phyloP scores from a whole-genome alignment of 2,329 filamentous ascomycete species.

The Colletotrichum aenigma region DNA sequence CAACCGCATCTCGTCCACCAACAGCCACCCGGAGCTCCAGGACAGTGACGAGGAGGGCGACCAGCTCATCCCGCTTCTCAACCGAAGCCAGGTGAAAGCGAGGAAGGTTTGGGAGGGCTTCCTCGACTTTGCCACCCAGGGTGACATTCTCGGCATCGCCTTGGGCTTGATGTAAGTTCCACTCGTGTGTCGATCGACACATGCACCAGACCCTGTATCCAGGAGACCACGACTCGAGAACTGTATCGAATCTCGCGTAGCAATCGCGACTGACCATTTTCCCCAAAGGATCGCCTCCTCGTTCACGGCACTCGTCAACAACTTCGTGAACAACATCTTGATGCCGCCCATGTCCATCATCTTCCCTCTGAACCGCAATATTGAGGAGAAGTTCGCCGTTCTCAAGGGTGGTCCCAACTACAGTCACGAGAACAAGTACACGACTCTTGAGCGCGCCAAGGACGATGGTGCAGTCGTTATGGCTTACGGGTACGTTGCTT shows the following conservation, averaged over 20 bases:
- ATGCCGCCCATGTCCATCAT: constrained; percentile 73
- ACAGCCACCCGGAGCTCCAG: constrained; percentile 31
- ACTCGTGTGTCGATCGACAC: neutral
- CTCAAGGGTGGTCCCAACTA: constrained; percentile 62
- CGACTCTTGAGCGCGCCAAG: constrained; percentile 71
- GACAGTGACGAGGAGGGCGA: constrained; percentile 36
- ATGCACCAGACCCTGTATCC: neutral
- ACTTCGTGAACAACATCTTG: constrained; percentile 72
- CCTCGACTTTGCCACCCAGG: constrained; percentile 74
- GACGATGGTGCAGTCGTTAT: constrained; percentile 75
- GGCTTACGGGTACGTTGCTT: constrained; percentile 65
- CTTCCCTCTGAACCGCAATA: constrained; percentile 71
- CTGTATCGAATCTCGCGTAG: neutral
- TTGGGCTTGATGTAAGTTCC: constrained; percentile 71
- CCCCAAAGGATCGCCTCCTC: constrained; percentile 65
- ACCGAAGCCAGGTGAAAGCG: constrained; percentile 50
- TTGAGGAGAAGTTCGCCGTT: constrained; percentile 77
- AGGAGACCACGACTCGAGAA: neutral
- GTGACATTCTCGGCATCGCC: constrained; percentile 77
- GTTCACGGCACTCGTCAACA: constrained; percentile 74
- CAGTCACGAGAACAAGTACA: constrained; percentile 61
- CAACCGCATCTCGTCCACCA: constrained; percentile 4
- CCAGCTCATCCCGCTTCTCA: constrained; percentile 41
- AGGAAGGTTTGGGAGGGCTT: constrained; percentile 66
- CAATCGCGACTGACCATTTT: constrained; percentile 3